These are phyloP conservation scores for Lactarius deliciosus DNA, from an alignment of 768 basidiomycete genomes.

Conservation along the genomic window DNA sequence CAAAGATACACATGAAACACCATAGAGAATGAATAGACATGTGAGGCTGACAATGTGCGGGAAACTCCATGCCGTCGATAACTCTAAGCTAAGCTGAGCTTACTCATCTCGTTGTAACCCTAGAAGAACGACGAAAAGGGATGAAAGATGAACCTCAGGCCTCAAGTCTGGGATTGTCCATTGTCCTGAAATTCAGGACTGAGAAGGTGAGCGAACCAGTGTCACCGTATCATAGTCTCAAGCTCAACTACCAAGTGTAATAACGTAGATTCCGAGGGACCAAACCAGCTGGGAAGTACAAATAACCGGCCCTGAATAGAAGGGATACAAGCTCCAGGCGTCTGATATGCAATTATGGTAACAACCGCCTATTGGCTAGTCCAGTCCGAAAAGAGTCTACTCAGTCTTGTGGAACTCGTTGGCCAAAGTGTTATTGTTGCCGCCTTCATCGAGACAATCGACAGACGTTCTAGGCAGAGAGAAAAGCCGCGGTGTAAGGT, in stretches of 20 bases:
- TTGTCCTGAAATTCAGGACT: neutral
- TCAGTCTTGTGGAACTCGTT: slow-evolving; percentile 18
- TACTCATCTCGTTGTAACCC: neutral
- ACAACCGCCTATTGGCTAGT: neutral
- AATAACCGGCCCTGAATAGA: neutral
- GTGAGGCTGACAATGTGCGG: slow-evolving; percentile 23
- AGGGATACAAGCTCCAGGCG: slow-evolving; percentile 6
- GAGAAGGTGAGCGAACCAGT: neutral
- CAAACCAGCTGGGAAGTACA: slow-evolving; percentile 14
- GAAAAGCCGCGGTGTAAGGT: slow-evolving; percentile 24
- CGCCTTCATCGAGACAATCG: slow-evolving; percentile 5
- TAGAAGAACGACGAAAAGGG: neutral
- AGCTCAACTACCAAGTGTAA: neutral
- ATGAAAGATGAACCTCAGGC: neutral
- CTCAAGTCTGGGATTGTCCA: neutral
- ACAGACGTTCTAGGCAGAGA: slow-evolving; percentile 23
- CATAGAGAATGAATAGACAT: slow-evolving; percentile 2
- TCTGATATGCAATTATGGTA: neutral
- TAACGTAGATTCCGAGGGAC: slow-evolving; percentile 1
- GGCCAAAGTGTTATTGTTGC: neutral
- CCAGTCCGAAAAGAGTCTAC: slow-evolving; percentile 11
- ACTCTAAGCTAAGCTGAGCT: neutral
- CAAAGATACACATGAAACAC: neutral
- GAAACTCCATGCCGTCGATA: neutral
- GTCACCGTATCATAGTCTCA: neutral